Conservation (phyloP, 345 rosid genomes). For the Physaria fendleri region DNA sequence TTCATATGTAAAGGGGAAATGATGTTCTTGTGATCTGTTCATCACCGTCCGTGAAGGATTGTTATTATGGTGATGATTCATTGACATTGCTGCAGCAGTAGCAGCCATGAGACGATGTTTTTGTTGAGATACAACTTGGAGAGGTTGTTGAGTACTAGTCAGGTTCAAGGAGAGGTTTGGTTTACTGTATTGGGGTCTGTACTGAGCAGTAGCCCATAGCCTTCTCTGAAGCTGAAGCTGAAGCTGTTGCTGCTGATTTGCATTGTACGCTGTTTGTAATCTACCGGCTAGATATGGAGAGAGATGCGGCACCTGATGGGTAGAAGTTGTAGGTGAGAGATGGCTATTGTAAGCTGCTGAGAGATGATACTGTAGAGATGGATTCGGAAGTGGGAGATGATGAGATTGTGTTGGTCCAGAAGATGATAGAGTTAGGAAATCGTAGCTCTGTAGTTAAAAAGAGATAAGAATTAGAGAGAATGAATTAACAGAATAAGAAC, state of each 20-base stretch:
- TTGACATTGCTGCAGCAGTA: conserved; percentile 33
- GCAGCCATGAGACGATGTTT: conserved; percentile 40
- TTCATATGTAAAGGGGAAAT: conserved; percentile 33
- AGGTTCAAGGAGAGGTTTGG: conserved; percentile 34
- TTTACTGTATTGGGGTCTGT: conserved; percentile 40
- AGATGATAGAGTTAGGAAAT: conserved; percentile 55
- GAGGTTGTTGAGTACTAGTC: conserved; percentile 26
- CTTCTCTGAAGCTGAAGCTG: conserved; percentile 36
- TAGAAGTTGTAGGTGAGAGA: conserved; percentile 35
- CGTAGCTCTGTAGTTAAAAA: conserved; percentile 38
- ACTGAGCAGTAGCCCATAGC: conserved; percentile 54
- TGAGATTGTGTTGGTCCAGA: conserved; percentile 35
- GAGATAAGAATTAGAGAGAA: conserved; percentile 14
- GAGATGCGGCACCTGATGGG: conserved; percentile 51
- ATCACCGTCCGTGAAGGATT: conserved; percentile 12
- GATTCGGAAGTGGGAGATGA: conserved; percentile 35
- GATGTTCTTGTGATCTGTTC: conserved; percentile 51
- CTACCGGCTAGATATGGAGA: conserved; percentile 37
- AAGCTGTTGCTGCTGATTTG: conserved; percentile 40
- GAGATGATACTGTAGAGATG: conserved; percentile 32
- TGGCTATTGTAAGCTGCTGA: conserved; percentile 38
- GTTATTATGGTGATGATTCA: conserved; percentile 7
- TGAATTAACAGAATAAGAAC: not conserved
- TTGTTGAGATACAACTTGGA: conserved; percentile 32
- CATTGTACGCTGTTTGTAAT: conserved; percentile 24